phyloP scores from a whole-genome alignment of 2,329 filamentous ascomycete genomes.

The Penicillium sp. region DNA sequence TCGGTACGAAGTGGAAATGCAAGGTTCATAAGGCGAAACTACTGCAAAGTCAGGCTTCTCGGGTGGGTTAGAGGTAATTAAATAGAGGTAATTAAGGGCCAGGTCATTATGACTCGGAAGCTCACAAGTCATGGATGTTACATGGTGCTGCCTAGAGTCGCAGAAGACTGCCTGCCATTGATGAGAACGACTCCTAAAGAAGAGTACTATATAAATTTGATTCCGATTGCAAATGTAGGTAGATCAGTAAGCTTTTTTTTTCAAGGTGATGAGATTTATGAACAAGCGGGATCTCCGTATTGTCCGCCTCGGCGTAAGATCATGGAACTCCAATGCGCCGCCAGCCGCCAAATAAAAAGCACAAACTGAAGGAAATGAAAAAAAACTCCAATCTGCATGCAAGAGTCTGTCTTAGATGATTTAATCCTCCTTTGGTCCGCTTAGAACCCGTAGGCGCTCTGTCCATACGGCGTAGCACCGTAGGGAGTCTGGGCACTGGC shows the following conservation, averaged over 20 bases:
- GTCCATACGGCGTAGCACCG: slow-evolving; percentile 62
- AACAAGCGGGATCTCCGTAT: background rate
- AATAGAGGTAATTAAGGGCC: too few relatives aligned
- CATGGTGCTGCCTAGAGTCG: background rate
- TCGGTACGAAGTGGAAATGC: too few relatives aligned
- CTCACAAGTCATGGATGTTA: too few relatives aligned
- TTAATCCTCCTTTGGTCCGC: background rate
- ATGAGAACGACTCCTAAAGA: background rate
- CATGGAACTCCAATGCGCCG: slow-evolving; percentile 12
- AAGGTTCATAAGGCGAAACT: too few relatives aligned
- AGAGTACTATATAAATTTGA: background rate
- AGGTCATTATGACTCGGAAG: background rate
- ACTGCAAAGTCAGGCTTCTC: too few relatives aligned
- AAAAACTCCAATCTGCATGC: slow-evolving; percentile 26
- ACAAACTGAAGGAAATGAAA: slow-evolving; percentile 9
- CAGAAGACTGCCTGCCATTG: background rate
- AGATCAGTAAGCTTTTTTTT: background rate
- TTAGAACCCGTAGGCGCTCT: slow-evolving; percentile 36
- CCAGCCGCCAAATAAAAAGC: slow-evolving; percentile 11
- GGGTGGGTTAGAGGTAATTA: too few relatives aligned
- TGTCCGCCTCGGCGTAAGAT: background rate
- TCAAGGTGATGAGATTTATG: background rate
- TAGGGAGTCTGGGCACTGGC: slow-evolving; percentile 58
- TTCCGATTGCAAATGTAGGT: background rate
- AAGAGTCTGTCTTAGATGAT: slow-evolving; percentile 13